Evolutionary conservation across 2,329 filamentous ascomycete genomes (phyloP), one percentile per base, ranked within the genome.

Genomic region (Cladosporium sp.): DNA sequence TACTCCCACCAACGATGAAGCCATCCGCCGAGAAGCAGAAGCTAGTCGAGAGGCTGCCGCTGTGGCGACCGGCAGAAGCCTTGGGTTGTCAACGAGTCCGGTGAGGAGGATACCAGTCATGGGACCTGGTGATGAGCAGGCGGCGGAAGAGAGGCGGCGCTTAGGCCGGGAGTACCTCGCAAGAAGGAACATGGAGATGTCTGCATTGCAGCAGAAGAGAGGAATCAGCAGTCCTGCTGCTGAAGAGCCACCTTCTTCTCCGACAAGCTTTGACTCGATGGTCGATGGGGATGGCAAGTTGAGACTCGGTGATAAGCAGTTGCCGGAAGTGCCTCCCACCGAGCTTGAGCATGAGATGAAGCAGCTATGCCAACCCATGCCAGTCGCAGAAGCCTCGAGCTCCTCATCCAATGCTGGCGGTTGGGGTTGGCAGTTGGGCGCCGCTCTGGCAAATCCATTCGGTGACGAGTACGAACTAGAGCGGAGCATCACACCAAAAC

Each of bases 401-500:
- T 63, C 63, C 26, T 43, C 64, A n/a, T 58, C 66, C 49, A 62
- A 66, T 54, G 58, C 48, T 58, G 75, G 63, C 74, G 79, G 77
- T 5, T 79, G 60, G 60, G 56, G 56, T n/a, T 63, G 81, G 68
- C 73, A 75, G 14, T 70, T 75, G 57, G 81, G 81, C 18, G 74
- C 80, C 28, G 71, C 72, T 5, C 77, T 77, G 28, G 76, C 77
- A 1, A 80, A 83, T 60, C 81, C 82, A 5, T 84, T 84, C 68
- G 73, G 76, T 16, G 81, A 83, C 65, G 79, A 80, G 65, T 76
- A 73, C 57, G 75, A 72, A 13, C 60, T 78, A 28, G 74, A 76
- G 18, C 21, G 68, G 66, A 25, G 83, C 79, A 72, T 83, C 74
- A 48, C 75, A 51, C 73, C 78, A 76, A 72, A 84, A 67, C 67